Conservation (phyloP, 768 basidiomycete genomes). For the Calocybe cyanea region DNA sequence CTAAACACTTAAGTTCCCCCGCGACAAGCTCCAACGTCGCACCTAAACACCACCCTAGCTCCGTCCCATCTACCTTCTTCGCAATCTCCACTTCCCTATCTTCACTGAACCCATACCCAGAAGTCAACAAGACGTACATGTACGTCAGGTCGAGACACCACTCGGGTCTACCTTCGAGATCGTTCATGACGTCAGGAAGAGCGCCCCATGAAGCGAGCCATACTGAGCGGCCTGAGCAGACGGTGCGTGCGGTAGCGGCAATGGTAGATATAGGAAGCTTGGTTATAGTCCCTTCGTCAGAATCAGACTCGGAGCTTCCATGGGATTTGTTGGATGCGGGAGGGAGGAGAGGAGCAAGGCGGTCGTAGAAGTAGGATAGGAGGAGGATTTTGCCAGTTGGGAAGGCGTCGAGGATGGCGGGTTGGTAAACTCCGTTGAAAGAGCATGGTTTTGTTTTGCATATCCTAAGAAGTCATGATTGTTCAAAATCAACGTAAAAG, state of each 20-base stretch:
- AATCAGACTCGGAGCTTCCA: neutral
- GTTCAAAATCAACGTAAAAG: too few species aligned
- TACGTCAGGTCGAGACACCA: constrained; percentile 96
- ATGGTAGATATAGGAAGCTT: constrained; percentile 48
- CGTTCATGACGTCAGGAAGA: constrained; percentile 38
- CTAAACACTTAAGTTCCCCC: constrained; percentile 50
- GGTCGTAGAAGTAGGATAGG: constrained; percentile 98
- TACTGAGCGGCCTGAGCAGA: constrained; percentile 64
- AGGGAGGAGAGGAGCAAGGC: constrained; percentile 70
- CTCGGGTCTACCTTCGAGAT: constrained; percentile 82
- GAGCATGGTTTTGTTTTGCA: constrained; percentile 94
- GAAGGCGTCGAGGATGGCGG: constrained; percentile 86
- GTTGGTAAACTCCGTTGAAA: constrained; percentile 97
- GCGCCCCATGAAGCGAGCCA: constrained; percentile 54
- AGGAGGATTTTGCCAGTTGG: constrained; percentile 79
- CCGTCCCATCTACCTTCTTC: constrained; percentile 85
- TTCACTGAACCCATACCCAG: constrained; percentile 87
- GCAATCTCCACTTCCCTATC: constrained; percentile 69
- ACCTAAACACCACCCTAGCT: constrained; percentile 92
- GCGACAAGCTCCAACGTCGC: constrained; percentile 76
- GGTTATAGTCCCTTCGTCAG: constrained; percentile 5
- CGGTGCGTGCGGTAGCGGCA: constrained; percentile 57
- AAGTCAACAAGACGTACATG: constrained; percentile 81
- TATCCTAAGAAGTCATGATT: constrained; percentile 40
- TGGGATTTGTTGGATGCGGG: neutral